A percentile compares a stretch with the other conserved stretches of the same genome.
Conservation (phyloP, 1,284 basidiomycete genomes). For the Tilletia setariae region DNA sequence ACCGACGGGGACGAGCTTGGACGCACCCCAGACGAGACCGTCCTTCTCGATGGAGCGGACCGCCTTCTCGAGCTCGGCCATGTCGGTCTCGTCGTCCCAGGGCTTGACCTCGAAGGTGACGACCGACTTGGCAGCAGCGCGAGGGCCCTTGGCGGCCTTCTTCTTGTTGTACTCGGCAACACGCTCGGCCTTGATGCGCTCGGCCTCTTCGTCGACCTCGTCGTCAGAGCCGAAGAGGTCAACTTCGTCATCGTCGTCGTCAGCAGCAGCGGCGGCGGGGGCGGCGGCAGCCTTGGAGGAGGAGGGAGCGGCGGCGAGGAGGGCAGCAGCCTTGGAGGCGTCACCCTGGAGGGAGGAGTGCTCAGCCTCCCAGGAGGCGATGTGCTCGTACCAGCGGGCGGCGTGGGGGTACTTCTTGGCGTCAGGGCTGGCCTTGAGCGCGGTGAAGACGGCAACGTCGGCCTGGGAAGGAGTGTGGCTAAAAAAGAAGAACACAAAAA, state of each 20-base stretch:
- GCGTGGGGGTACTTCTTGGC: slow-evolving; percentile 68
- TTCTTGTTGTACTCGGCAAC: slow-evolving; percentile 88
- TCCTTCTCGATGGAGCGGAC: slow-evolving; percentile 85
- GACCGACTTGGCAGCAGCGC: slow-evolving; percentile 67
- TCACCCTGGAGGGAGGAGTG: slow-evolving; percentile 48
- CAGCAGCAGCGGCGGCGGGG: slow-evolving; percentile 37
- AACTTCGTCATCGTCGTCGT: slow-evolving; percentile 75
- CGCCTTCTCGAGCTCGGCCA: slow-evolving; percentile 75
- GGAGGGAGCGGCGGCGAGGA: slow-evolving; percentile 29
- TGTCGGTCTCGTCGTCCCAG: slow-evolving; percentile 97
- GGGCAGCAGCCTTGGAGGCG: slow-evolving; percentile 48
- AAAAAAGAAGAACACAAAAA: slow-evolving; percentile 14
- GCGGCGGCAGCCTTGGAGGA: slow-evolving; percentile 1
- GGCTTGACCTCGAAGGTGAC: slow-evolving; percentile 97
- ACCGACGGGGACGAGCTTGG: slow-evolving; percentile 87
- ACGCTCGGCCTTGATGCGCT: slow-evolving; percentile 90
- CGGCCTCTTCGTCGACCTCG: slow-evolving; percentile 87
- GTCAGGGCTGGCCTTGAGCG: slow-evolving; percentile 64
- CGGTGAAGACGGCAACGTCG: slow-evolving; percentile 88
- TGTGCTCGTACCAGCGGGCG: slow-evolving; percentile 79
- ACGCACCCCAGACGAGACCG: slow-evolving; percentile 84
- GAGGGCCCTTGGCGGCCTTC: slow-evolving; percentile 80
- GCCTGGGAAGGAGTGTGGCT: slow-evolving; percentile 95
- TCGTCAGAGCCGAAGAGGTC: slow-evolving; percentile 86
- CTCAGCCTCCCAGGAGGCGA: slow-evolving; percentile 50